Evolutionary conservation across 2,329 filamentous ascomycete genomes (phyloP).

Genomic region (Xylaria sp.): DNA sequence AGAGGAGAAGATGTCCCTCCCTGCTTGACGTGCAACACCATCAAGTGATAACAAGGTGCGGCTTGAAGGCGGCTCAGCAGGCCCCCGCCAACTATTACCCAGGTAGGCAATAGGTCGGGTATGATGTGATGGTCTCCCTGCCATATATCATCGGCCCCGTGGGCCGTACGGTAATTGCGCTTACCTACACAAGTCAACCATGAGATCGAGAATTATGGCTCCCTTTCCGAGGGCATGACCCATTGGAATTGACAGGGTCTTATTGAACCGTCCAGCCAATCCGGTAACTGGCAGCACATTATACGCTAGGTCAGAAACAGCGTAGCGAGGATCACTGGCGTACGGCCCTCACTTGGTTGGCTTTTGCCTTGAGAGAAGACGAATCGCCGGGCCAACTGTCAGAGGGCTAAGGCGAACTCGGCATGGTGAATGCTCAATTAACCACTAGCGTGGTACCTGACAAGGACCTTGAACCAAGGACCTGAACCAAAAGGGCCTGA

Average conservation of each 20-base stretch:
- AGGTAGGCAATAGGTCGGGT: constrained; percentile 13
- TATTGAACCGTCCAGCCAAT: no score
- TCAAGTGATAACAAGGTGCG: constrained; percentile 22
- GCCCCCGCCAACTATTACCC: constrained; percentile 15
- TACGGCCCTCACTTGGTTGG: no score
- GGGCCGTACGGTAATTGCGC: no score
- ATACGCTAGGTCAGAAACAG: no score
- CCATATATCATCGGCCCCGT: no score
- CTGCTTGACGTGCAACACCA: constrained; percentile 1
- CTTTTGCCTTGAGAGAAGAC: no score
- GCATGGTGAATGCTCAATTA: neutral
- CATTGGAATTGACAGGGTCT: no score
- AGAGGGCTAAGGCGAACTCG: neutral
- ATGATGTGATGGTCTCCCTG: constrained; percentile 13
- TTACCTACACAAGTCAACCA: no score
- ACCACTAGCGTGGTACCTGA: neutral
- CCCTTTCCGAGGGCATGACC: no score
- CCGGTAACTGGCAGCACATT: no score
- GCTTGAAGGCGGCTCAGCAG: constrained; percentile 21
- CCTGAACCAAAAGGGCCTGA: neutral
- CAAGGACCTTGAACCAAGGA: neutral
- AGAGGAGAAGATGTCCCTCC: neutral
- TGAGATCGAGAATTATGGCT: no score
- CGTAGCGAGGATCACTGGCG: no score
- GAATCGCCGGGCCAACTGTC: neutral